Conservation (phyloP, 306 rosid genomes). For the Astragalus membranaceus region DNA sequence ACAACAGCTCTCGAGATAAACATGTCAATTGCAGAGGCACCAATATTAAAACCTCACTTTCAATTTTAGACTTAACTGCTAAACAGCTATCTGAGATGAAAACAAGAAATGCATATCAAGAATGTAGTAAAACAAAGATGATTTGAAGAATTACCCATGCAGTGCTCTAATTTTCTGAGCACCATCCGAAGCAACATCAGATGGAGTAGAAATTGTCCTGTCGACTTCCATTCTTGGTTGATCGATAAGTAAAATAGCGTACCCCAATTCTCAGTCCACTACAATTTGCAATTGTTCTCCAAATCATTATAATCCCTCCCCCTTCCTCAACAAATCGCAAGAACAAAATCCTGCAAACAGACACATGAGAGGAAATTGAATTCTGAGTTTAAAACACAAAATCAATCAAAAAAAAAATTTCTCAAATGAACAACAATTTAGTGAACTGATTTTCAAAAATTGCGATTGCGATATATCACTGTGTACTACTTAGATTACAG, state of each 20-base stretch:
- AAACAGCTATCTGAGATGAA: background rate
- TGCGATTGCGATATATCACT: background rate
- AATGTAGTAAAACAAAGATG: background rate
- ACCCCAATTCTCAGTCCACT: constrained; percentile 42
- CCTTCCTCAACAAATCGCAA: constrained; percentile 17
- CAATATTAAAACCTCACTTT: background rate
- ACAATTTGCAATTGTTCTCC: constrained; percentile 29
- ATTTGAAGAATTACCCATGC: constrained; percentile 53
- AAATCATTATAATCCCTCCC: constrained; percentile 57
- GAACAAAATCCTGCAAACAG: constrained; percentile 20
- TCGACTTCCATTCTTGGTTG: constrained; percentile 67
- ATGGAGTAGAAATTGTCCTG: constrained; percentile 29
- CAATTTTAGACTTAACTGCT: background rate
- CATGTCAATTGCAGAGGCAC: background rate
- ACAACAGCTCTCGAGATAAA: background rate
- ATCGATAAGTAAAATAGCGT: constrained; percentile 32
- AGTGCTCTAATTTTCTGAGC: constrained; percentile 52
- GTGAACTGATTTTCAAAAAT: background rate
- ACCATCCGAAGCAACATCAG: constrained; percentile 38
- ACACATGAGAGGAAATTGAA: background rate
- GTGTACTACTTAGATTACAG: background rate
- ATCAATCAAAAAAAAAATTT: background rate
- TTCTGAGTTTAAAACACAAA: background rate
- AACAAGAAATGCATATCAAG: constrained; percentile 6
- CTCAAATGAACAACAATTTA: background rate